These are phyloP conservation scores for Cercospora sojina DNA, from an alignment of 2,329 filamentous ascomycete genomes.

Conservation along the genomic window DNA sequence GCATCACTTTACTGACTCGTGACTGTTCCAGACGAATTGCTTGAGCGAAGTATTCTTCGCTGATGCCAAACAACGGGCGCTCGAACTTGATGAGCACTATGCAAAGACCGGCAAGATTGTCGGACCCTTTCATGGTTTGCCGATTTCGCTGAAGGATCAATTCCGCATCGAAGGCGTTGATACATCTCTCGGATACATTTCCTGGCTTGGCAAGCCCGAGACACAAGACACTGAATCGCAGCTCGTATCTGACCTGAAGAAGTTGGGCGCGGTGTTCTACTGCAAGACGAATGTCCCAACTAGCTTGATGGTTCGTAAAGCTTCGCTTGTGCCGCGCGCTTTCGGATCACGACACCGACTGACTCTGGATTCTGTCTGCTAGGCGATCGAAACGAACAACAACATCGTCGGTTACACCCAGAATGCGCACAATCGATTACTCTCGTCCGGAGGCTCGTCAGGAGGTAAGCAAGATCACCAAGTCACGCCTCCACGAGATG, in stretches of 20 bases:
- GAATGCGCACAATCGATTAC: background rate
- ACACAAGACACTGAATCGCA: background rate
- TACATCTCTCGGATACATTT: background rate
- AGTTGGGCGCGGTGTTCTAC: background rate
- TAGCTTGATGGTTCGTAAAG: background rate
- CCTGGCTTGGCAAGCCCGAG: background rate
- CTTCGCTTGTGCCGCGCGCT: background rate
- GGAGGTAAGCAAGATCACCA: background rate
- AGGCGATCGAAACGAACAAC: background rate
- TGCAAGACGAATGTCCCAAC: background rate
- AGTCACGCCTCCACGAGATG: background rate
- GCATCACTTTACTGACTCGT: background rate
- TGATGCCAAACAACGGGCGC: background rate
- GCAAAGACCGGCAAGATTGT: background rate
- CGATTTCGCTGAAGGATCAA: background rate
- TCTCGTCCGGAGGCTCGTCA: background rate
- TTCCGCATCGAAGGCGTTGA: background rate
- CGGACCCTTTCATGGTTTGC: background rate
- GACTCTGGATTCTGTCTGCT: background rate
- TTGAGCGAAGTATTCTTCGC: background rate
- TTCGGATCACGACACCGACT: background rate
- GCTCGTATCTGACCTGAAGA: background rate
- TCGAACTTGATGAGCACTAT: background rate
- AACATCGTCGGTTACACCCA: background rate
- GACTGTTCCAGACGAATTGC: background rate